phyloP scores from a whole-genome alignment of 176 grass and related monocot species.

The Alloteropsis semialata region DNA sequence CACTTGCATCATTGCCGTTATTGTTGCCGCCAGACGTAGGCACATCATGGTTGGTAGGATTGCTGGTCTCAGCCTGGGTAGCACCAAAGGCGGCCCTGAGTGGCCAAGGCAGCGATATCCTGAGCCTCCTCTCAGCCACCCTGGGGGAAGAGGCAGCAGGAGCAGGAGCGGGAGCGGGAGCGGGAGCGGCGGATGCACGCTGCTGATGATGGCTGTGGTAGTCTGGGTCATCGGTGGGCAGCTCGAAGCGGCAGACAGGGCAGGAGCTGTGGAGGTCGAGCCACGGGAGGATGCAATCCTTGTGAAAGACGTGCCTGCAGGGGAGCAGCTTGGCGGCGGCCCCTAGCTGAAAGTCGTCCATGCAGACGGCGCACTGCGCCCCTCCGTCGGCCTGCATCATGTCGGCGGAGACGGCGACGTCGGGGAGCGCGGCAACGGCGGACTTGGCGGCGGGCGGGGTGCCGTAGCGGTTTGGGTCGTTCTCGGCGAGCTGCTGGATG shows the following conservation, averaged over 20 bases:
- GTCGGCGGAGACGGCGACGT: constrained; percentile 50
- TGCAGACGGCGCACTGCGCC: constrained; percentile 88
- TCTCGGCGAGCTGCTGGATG: constrained; percentile 97
- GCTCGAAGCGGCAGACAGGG: constrained; percentile 83
- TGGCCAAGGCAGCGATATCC: constrained; percentile 88
- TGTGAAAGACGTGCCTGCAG: constrained; percentile 94
- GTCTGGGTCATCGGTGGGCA: constrained; percentile 73
- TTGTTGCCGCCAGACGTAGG: constrained; percentile 13
- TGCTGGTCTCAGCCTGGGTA: constrained; percentile 34
- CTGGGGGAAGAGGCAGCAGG: constrained; percentile 31
- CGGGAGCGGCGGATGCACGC: neutral
- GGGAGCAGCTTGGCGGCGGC: constrained; percentile 74
- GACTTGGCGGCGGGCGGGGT: constrained; percentile 78
- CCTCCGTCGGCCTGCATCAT: constrained; percentile 68
- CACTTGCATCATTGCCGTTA: neutral
- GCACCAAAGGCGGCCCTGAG: constrained; percentile 41
- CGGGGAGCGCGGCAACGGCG: constrained; percentile 64
- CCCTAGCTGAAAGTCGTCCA: constrained; percentile 75
- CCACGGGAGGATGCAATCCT: constrained; percentile 94
- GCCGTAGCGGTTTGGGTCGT: constrained; percentile 93
- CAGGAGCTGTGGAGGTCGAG: constrained; percentile 96
- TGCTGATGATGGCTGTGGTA: constrained; percentile 17
- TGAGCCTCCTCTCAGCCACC: constrained; percentile 74
- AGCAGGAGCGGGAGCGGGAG: neutral
- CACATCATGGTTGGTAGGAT: constrained; percentile 10